phyloP scores from a whole-genome alignment of 495 filamentous ascomycete genomes.

The Penicillium chermesinum region DNA sequence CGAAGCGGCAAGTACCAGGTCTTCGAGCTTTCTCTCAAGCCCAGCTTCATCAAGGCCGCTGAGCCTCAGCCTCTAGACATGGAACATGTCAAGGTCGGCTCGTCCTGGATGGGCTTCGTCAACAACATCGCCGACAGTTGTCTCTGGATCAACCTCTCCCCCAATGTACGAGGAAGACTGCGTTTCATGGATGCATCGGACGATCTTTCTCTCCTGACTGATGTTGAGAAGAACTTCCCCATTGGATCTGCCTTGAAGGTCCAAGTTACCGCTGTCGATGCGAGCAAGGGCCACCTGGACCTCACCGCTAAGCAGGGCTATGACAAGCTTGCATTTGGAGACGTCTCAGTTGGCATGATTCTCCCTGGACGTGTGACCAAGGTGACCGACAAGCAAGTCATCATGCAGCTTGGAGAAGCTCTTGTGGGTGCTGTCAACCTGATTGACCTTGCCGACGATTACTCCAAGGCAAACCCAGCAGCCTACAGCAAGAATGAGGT shows the following conservation, averaged over 20 bases:
- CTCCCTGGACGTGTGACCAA: slow-evolving; percentile 80
- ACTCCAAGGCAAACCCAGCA: slow-evolving; percentile 62
- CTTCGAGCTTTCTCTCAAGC: slow-evolving; percentile 85
- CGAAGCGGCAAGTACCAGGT: slow-evolving; percentile 69
- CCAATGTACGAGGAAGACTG: slow-evolving; percentile 83
- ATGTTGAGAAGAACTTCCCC: slow-evolving; percentile 80
- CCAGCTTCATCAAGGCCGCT: slow-evolving; percentile 52
- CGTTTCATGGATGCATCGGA: slow-evolving; percentile 77
- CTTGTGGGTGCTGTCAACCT: slow-evolving; percentile 70
- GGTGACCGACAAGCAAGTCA: slow-evolving; percentile 71
- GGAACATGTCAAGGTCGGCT: slow-evolving; percentile 67
- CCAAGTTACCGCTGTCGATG: slow-evolving; percentile 69
- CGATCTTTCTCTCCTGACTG: slow-evolving; percentile 67
- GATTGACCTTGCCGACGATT: slow-evolving; percentile 82
- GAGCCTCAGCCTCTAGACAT: slow-evolving; percentile 60
- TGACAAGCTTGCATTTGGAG: slow-evolving; percentile 57
- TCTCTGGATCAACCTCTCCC: slow-evolving; percentile 85
- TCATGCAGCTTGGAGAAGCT: slow-evolving; percentile 76
- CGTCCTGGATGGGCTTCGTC: slow-evolving; percentile 71
- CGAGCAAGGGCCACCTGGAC: slow-evolving; percentile 69
- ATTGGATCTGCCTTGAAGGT: slow-evolving; percentile 79
- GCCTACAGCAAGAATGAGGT: slow-evolving; percentile 75
- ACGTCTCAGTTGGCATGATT: slow-evolving; percentile 70
- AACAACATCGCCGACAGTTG: slow-evolving; percentile 77
- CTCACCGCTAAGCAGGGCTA: slow-evolving; percentile 63